phyloP scores from a whole-genome alignment of 441 rosid genomes.

The Pelargonium cotyledonis region DNA sequence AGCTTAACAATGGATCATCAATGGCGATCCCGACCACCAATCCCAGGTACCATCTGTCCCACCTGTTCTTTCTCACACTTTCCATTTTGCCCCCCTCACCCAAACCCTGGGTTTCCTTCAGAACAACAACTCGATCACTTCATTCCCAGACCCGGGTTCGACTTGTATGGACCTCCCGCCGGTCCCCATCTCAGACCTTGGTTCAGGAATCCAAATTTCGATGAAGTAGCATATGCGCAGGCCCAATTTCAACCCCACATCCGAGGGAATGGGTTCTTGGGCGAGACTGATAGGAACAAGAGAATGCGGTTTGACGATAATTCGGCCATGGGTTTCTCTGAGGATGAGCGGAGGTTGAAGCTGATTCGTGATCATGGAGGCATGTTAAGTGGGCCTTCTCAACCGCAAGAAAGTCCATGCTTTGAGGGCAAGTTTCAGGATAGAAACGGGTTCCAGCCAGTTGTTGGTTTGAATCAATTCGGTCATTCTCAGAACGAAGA shows the following conservation, averaged over 20 bases:
- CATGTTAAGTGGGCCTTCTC: slow-evolving; percentile 5
- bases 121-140: slow-evolving; percentile 21
- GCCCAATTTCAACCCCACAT: slow-evolving; percentile 17
- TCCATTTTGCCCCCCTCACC: slow-evolving; percentile 66
- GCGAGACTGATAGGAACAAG: slow-evolving; percentile 56
- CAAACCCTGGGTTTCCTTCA: slow-evolving; percentile 34
- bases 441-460: slow-evolving; percentile 5
- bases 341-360: slow-evolving; percentile 71
- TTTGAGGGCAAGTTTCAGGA: too few relatives aligned
- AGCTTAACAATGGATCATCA: slow-evolving; percentile 41
- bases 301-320: slow-evolving; percentile 60
- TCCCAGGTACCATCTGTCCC: slow-evolving; percentile 49
- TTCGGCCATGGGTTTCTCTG: slow-evolving; percentile 26
- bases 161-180: slow-evolving; percentile 29
- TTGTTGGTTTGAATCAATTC: background rate
- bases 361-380: slow-evolving; percentile 76
- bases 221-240: background rate
- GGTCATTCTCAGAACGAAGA: too few relatives aligned
- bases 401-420: background rate
- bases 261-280: slow-evolving; percentile 20
- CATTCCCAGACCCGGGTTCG: slow-evolving; percentile 36
- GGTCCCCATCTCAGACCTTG: slow-evolving; percentile 38
- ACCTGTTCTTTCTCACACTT: slow-evolving; percentile 55
- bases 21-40: slow-evolving; percentile 55
- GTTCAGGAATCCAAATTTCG: slow-evolving; percentile 30